Base-by-base conservation (phyloP, 2,329 filamentous ascomycete genomes). In the Cryphonectria parasitica region DNA sequence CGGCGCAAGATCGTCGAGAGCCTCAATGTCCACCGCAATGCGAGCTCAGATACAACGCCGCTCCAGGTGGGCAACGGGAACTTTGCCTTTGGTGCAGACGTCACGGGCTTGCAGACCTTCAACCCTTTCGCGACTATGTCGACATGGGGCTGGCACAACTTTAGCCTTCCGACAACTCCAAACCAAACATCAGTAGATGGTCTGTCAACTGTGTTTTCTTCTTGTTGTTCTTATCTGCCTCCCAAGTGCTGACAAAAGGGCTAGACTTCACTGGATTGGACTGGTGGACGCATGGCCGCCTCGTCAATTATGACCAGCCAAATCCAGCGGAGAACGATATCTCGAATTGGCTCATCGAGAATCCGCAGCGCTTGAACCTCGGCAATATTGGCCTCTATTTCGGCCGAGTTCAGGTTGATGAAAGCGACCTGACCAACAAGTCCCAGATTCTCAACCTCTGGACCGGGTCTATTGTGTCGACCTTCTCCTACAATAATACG, bases 341-440 rank as follows among this genome's bases (percentile, higher is more conserved):
- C 64, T 82, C 81, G 1, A 78, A 80, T 65, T 83, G 82, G 82
- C 75, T 83, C 22, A 81, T 82, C 62, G 78, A 81, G 68, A 88
- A 88, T 72, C 86, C 85, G 0, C 85, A 87, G 74, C 79, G 86
- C 7, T 77, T 86, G 25, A 87, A 87, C 71, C 73, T 87, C 1
- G 86, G 80, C 3, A 81, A 79, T 3, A 79, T 87, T 13, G 85
- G 85, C 3, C 76, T 87, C 41, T 80, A 79, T 69, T 87, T 86
- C 73, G 77, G 78, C 3, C 79, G 75, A 0, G 60, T 70, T 0
- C 77, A 81, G 70, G 77, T 85, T 13, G 81, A 77, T 1, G 84
- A 86, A 71, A 75, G 79, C 22, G 75, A 79, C 19, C 76, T 87
- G 6, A 66, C 75, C 41, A 73, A 79, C 11, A 84, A 81, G 73